These are phyloP conservation scores for Penicillium cosmopolitanum DNA, from an alignment of 495 filamentous ascomycete species.

Conservation along the genomic window DNA sequence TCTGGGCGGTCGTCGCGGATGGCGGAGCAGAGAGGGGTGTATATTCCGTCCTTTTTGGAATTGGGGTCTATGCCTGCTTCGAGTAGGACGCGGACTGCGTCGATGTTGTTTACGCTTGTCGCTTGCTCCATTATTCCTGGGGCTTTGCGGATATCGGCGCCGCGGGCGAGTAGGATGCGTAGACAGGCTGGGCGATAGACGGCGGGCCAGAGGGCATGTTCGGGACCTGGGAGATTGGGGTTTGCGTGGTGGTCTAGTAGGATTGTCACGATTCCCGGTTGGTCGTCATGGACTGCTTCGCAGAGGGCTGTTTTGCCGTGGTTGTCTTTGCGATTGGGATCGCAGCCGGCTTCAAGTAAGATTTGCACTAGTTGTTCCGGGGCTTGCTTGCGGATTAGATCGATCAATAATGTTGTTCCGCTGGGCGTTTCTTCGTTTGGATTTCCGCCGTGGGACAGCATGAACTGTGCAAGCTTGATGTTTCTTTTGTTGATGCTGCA, in stretches of 20 bases:
- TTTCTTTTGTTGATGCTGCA: slow-evolving; percentile 39
- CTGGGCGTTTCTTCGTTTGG: slow-evolving; percentile 42
- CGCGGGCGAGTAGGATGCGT: slow-evolving; percentile 52
- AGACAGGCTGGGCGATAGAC: slow-evolving; percentile 53
- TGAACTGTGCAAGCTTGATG: slow-evolving; percentile 44
- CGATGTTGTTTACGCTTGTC: slow-evolving; percentile 48
- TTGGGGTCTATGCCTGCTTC: slow-evolving; percentile 54
- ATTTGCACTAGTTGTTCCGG: slow-evolving; percentile 47
- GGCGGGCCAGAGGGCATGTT: slow-evolving; percentile 57
- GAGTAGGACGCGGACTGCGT: slow-evolving; percentile 52
- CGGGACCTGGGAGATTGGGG: slow-evolving; percentile 54
- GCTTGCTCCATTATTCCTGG: slow-evolving; percentile 59
- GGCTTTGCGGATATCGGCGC: slow-evolving; percentile 49
- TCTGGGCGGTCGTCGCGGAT: slow-evolving; percentile 57
- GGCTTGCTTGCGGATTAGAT: slow-evolving; percentile 49
- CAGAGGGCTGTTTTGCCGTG: slow-evolving; percentile 58
- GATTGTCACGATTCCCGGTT: slow-evolving; percentile 49
- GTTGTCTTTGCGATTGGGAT: slow-evolving; percentile 55
- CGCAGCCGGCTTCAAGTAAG: slow-evolving; percentile 50
- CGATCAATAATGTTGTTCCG: slow-evolving; percentile 51
- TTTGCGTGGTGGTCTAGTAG: slow-evolving; percentile 55
- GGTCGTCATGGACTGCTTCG: slow-evolving; percentile 56
- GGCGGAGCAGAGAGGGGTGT: slow-evolving; percentile 59
- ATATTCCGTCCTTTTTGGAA: slow-evolving; percentile 57
- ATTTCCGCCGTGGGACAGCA: slow-evolving; percentile 54